Percentiles rank a stretch among this genome's conserved stretches.
These are phyloP conservation scores for Baorangia bicolor DNA, from an alignment of 768 basidiomycete genomes.

Conservation along the genomic window DNA sequence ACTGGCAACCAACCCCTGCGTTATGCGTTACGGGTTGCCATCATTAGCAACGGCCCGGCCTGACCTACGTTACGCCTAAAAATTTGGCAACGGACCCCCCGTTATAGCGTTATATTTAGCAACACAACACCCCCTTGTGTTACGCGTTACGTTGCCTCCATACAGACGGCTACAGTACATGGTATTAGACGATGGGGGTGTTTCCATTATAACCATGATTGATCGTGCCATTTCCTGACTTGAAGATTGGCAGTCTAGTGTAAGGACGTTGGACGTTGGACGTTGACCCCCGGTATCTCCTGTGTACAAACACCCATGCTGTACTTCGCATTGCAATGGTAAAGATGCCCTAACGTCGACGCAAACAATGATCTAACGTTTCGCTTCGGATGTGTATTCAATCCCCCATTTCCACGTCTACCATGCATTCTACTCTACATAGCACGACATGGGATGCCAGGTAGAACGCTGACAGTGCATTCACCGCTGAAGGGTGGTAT, in stretches of 20 bases:
- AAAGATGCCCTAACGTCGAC: slow-evolving; percentile 22
- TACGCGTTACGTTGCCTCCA: too few species aligned
- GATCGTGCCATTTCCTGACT: not conserved
- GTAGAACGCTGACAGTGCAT: not conserved
- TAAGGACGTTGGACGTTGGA: too few species aligned
- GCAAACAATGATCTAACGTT: not conserved
- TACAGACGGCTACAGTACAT: too few species aligned
- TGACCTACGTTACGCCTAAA: too few species aligned
- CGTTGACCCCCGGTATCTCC: too few species aligned
- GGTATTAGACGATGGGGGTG: too few species aligned
- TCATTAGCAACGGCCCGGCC: too few species aligned
- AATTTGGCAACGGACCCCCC: too few species aligned
- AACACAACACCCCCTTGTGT: too few species aligned
- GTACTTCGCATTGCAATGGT: slow-evolving; percentile 23
- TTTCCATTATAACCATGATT: slow-evolving; percentile 4
- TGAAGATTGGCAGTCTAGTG: slow-evolving; percentile 7
- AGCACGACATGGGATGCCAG: slow-evolving; percentile 1
- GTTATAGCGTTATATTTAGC: too few species aligned
- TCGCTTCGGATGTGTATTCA: not conserved
- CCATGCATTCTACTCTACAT: slow-evolving; percentile 23
- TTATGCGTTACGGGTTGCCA: too few species aligned
- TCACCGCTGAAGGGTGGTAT: slow-evolving; percentile 82
- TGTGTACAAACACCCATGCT: slow-evolving; percentile 18
- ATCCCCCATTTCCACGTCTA: not conserved
- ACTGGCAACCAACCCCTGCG: too few species aligned